These are phyloP conservation scores for Alternaria burnsii DNA, from an alignment of 2,329 filamentous ascomycete species.

Conservation along the genomic window DNA sequence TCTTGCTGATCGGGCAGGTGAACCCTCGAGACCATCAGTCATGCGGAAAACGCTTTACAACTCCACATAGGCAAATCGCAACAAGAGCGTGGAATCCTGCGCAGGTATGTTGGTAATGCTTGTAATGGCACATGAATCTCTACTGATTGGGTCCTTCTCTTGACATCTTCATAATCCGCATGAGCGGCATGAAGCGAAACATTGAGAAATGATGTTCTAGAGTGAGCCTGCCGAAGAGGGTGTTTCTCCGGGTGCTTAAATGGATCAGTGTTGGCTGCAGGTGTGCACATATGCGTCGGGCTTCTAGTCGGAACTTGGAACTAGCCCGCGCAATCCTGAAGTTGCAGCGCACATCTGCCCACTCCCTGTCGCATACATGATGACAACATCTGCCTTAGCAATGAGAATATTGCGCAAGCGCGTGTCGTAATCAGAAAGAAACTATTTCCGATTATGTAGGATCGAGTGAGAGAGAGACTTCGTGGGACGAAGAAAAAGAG, in stretches of 20 bases:
- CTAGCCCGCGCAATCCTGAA: conserved; percentile 2
- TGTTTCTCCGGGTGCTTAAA: neutral
- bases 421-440: neutral
- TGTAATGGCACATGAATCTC: neutral
- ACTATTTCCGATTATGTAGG: neutral
- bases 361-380: neutral
- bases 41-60: neutral
- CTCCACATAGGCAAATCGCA: neutral
- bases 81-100: neutral
- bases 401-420: neutral
- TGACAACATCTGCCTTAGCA: neutral
- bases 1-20: neutral
- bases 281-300: conserved; percentile 2
- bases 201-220: too few species aligned
- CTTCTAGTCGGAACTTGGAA: conserved; percentile 4
- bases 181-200: neutral
- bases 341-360: conserved; percentile 8
- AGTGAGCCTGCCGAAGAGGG: neutral
- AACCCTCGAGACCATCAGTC: neutral
- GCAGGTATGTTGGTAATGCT: conserved; percentile 3
- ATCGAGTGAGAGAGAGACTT: neutral
- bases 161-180: neutral
- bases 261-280: neutral
- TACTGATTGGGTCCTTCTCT: conserved; percentile 10
- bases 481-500: neutral